A percentile compares a stretch with the other conserved stretches of the same genome.
These are phyloP conservation scores for Penicillium sp. DNA, from an alignment of 2,329 filamentous ascomycete species.

Conservation along the genomic window DNA sequence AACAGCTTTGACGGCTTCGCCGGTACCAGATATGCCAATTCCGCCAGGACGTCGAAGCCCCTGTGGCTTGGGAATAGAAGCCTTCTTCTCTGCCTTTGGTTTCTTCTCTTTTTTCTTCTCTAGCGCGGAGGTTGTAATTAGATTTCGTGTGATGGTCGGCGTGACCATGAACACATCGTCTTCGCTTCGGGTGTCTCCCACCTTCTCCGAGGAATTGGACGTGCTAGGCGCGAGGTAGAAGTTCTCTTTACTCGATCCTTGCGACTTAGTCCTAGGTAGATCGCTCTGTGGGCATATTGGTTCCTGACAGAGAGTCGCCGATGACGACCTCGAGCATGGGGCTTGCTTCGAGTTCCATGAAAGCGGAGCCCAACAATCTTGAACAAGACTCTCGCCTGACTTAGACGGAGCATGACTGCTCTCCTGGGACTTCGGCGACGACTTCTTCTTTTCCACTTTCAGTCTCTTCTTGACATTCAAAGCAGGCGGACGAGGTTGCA, in stretches of 20 bases:
- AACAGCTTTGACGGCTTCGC: slow-evolving; percentile 29
- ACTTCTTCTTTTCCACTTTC: slow-evolving; percentile 18
- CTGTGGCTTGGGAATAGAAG: slow-evolving; percentile 13
- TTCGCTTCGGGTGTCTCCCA: slow-evolving; percentile 15
- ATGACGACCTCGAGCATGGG: slow-evolving; percentile 34
- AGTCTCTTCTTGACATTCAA: slow-evolving; percentile 23
- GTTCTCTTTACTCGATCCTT: slow-evolving; percentile 26
- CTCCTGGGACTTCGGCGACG: slow-evolving; percentile 14
- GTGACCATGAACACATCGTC: slow-evolving; percentile 39
- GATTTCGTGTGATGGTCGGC: slow-evolving; percentile 44
- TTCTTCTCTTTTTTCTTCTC: slow-evolving; percentile 1
- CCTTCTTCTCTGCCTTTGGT: slow-evolving; percentile 24
- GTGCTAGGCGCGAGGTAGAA: slow-evolving; percentile 9
- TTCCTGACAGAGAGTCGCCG: slow-evolving; percentile 26
- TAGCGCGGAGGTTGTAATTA: slow-evolving; percentile 29
- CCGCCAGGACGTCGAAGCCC: slow-evolving; percentile 21
- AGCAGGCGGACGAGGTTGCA: slow-evolving; percentile 23
- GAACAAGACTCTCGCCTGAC: slow-evolving; percentile 17
- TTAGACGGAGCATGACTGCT: slow-evolving; percentile 8
- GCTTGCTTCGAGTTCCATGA: slow-evolving; percentile 36
- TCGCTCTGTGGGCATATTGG: slow-evolving; percentile 16
- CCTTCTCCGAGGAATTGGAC: slow-evolving; percentile 13
- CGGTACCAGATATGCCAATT: slow-evolving; percentile 19
- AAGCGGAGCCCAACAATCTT: slow-evolving; percentile 31
- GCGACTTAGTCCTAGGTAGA: slow-evolving; percentile 16